These are phyloP conservation scores for Rehmannia glutinosa DNA, from an alignment of 257 asterid genomes.

Conservation along the genomic window DNA sequence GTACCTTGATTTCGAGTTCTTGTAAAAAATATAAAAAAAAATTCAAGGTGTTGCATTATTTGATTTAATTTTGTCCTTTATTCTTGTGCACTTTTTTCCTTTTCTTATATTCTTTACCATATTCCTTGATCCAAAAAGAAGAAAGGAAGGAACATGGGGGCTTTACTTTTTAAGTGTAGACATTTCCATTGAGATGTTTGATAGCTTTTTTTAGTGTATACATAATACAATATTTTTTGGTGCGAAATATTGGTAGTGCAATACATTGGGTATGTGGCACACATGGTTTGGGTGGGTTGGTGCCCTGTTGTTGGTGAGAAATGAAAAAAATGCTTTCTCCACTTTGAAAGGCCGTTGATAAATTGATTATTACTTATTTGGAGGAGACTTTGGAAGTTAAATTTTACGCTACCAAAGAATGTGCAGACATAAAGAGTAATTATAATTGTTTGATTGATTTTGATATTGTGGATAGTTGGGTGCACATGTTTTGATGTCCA, in stretches of 20 bases:
- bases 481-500: conserved; percentile 8
- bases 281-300: conserved; percentile 22
- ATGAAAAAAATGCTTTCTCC: conserved; percentile 31
- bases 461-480: background rate
- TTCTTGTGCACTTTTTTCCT: background rate
- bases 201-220: no score
- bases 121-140: conserved; percentile 7
- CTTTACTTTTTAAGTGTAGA: background rate
- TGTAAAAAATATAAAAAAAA: background rate
- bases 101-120: background rate
- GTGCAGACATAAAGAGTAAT: background rate
- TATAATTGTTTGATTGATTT: background rate
- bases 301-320: conserved; percentile 35
- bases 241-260: conserved; percentile 28
- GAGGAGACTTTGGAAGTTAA: background rate
- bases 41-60: background rate
- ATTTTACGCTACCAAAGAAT: background rate
- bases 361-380: background rate
- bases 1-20: no score
- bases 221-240: background rate
- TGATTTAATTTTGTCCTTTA: background rate
- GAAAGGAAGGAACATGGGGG: background rate
- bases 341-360: conserved; percentile 3
- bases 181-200: background rate
- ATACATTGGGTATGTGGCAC: conserved; percentile 25